Conservation (phyloP, 768 basidiomycete genomes). For the Phylloporus sp. region DNA sequence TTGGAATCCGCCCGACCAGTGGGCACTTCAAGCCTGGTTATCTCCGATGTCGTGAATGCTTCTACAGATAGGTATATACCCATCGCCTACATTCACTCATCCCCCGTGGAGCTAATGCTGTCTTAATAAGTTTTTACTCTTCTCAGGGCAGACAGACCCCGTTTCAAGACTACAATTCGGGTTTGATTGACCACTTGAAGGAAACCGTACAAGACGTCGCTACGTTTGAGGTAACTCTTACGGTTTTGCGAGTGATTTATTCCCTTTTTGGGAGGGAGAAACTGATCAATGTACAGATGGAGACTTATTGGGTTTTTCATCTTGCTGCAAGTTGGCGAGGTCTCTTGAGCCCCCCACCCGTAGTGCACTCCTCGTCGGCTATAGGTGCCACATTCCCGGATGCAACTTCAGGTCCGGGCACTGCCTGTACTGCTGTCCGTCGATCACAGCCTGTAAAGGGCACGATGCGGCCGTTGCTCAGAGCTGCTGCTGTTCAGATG, state of each 20-base stretch:
- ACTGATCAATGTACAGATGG: slow-evolving; percentile 54
- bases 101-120: slow-evolving; percentile 6
- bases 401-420: slow-evolving; percentile 4
- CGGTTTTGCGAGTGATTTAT: not conserved
- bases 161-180: slow-evolving; percentile 69
- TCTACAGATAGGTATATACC: slow-evolving; percentile 68
- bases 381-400: slow-evolving; percentile 40
- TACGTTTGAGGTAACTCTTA: slow-evolving; percentile 59
- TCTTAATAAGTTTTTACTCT: slow-evolving; percentile 65
- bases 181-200: slow-evolving; percentile 56
- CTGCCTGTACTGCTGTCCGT: slow-evolving; percentile 2
- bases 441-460: not conserved
- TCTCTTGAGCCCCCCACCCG: slow-evolving; percentile 21
- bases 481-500: slow-evolving; percentile 79
- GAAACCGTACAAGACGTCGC: slow-evolving; percentile 48
- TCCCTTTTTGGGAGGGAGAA: not conserved
- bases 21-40: slow-evolving; percentile 34
- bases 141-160: slow-evolving; percentile 82
- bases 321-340: slow-evolving; percentile 67
- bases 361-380: slow-evolving; percentile 40
- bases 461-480: slow-evolving; percentile 40
- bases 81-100: not conserved
- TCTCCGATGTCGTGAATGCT: slow-evolving; percentile 57
- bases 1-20: slow-evolving; percentile 44
- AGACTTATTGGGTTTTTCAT: slow-evolving; percentile 79